Evolutionary conservation across 208 protist species (phyloP), one percentile per base, ranked within the genome.

Genomic region (Trypanosoma caninum): DNA sequence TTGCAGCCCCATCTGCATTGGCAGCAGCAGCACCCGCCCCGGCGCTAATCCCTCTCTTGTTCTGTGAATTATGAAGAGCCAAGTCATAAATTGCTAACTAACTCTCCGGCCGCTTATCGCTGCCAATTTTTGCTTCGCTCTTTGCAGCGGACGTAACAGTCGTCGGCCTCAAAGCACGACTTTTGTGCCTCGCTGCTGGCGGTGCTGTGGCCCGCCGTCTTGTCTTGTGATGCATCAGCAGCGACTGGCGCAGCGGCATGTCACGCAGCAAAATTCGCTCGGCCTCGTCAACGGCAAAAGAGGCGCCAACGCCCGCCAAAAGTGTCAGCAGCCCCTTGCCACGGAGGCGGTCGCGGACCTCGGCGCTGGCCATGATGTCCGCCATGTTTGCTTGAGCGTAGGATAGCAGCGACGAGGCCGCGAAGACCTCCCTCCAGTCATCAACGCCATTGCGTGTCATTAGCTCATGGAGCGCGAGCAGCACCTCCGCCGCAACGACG

Each of bases 401-500:
- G 8, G 45, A 25, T 31, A 59, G 10, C 11, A 74, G 48, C 2
- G 59, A 53, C n/a, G 68, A 63, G n/a, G 53, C 37, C 2, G 50
- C 51, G 14, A 67, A 41, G 18, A 41, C 22, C 8, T 72, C 66
- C 5, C 35, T 55, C 6, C 23, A 14, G 30, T 53, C 48, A 27
- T 11, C 28, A 1, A 5, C n/a, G 10, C 55, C 66, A 11, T 56
- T 51, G 18, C 34, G 52, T 5, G 35, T 28, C 9, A 69, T 61
- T 13, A 85, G 37, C 14, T 74, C 57, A 40, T 70, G 44, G 9
- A 85, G 50, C 1, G 69, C 65, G 25, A 81, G 40, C 13, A 85
- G 59, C 18, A 85, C 78, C 61, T 81, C 78, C 3, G 71, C 72
- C 1, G 78, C 71, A 16, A 60, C 46, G 16, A 42, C 6, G 46